These are phyloP conservation scores for Albizia julibrissin DNA, from an alignment of 306 rosid species.

Conservation along the genomic window DNA sequence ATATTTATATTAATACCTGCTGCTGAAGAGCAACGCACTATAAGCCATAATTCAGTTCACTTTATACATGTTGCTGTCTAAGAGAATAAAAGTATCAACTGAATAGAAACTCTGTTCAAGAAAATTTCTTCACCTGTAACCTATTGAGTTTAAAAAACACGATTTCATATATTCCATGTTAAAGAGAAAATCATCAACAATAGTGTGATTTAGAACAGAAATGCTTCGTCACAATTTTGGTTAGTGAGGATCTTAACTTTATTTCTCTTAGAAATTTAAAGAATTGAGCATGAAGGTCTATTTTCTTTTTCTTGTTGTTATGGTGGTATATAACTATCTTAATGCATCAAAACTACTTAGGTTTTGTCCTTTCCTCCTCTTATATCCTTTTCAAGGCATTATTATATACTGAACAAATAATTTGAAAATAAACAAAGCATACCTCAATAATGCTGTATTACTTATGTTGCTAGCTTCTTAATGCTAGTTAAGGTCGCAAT, in stretches of 20 bases:
- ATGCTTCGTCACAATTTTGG: not conserved
- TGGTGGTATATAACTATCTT: not conserved
- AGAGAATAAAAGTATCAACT: not conserved
- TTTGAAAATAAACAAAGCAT: not conserved
- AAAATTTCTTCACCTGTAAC: constrained; percentile 50
- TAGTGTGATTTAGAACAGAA: not conserved
- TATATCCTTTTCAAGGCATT: not conserved
- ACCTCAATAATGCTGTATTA: constrained; percentile 61
- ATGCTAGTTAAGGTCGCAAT: not conserved
- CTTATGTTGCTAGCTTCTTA: constrained; percentile 49
- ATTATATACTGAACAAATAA: not conserved
- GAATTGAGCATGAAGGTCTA: not conserved
- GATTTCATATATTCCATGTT: constrained; percentile 14
- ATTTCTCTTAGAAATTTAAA: not conserved
- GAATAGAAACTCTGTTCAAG: too few relatives aligned
- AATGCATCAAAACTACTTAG: not conserved
- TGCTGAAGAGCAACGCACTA: not conserved
- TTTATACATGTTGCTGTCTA: not conserved
- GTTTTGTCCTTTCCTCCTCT: not conserved
- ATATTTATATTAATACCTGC: constrained; percentile 70
- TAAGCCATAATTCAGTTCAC: not conserved
- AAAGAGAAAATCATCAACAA: constrained; percentile 12
- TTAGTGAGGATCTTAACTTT: too few relatives aligned
- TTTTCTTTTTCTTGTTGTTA: not conserved
- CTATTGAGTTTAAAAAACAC: constrained; percentile 16